Evolutionary conservation across 2,329 filamentous ascomycete genomes (phyloP), one percentile per base, ranked within the genome.

Genomic region (Torrubiellomyces zombiae): DNA sequence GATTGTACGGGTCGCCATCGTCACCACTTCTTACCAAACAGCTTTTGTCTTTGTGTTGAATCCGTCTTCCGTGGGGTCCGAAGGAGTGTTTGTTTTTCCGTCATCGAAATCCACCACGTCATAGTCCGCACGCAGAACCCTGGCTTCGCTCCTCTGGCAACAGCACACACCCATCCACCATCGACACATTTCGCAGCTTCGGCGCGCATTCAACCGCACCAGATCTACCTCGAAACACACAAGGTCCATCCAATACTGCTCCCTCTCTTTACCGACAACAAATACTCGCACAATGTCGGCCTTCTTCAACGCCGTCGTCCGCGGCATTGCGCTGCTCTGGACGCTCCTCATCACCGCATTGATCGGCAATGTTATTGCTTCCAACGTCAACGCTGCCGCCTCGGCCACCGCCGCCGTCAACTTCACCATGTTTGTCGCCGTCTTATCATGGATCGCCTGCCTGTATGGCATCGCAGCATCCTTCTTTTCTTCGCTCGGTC

Each of bases 401-500:
- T 48, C 53, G 9, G 56, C 55, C 31, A 47, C 40, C 31, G 49
- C 58, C n/a, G 54, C 63, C 34, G 44, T 71, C 47, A 69, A 70
- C 53, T 71, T 67, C 44, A 58, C 67, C 48, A 75, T 85, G 56
- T 85, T 83, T 47, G 67, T 75, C 35, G 58, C 67, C 18, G 63
- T 66, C 1, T 58, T 79, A 33, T 63, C 63, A 20, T 76, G 77
- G 71, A 41, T 82, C 16, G 63, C 65, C 21, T 50, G 69, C 19
- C 45, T 83, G 25, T 72, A 67, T 46, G 72, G 76, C 28, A 50
- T 78, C 4, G 58, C 56, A 6, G 57, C 63, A 3, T 48, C 59
- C 14, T 52, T 76, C 39, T 50, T 70, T 35, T 58, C 67, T 20
- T 48, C 51, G 26, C 49, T 70, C 30, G 53, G 54, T 33, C 45